Percentiles rank a stretch among this genome's conserved stretches.
Evolutionary conservation across 441 rosid genomes (phyloP).

Genomic region (Gossypium schwendimanii): DNA sequence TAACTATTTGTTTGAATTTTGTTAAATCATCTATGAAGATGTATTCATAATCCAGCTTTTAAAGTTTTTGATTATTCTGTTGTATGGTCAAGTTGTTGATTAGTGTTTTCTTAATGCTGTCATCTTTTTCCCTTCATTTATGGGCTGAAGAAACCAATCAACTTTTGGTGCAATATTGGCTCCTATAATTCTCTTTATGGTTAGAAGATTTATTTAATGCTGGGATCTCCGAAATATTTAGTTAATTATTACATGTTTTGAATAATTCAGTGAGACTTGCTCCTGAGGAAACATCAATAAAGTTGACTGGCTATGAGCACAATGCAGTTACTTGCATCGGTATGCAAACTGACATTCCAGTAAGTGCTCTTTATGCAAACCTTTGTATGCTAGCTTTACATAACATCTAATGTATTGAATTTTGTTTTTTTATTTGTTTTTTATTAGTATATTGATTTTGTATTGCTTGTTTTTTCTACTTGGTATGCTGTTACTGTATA

Average conservation of each 20-base stretch:
- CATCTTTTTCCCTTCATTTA: background rate
- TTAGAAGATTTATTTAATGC: background rate
- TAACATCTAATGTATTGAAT: background rate
- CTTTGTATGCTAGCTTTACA: background rate
- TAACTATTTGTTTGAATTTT: background rate
- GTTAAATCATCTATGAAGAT: background rate
- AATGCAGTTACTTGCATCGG: conserved; percentile 81
- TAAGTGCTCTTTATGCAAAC: conserved; percentile 22
- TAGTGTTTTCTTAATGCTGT: background rate
- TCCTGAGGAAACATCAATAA: conserved; percentile 64
- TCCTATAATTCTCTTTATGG: background rate
- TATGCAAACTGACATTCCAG: conserved; percentile 71
- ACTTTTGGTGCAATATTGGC: background rate
- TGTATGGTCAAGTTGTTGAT: background rate
- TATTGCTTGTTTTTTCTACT: conserved; percentile 11
- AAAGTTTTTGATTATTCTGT: background rate
- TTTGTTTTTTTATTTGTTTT: background rate
- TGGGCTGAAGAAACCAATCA: background rate
- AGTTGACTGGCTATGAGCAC: conserved; percentile 72
- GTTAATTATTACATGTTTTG: background rate
- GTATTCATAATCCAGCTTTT: background rate
- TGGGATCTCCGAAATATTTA: conserved; percentile 1
- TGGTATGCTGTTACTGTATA: conserved; percentile 1
- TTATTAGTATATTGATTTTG: background rate
- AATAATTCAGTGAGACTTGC: conserved; percentile 76